Base-by-base conservation (phyloP, 495 filamentous ascomycete species). In the Penicillium riverlandense region DNA sequence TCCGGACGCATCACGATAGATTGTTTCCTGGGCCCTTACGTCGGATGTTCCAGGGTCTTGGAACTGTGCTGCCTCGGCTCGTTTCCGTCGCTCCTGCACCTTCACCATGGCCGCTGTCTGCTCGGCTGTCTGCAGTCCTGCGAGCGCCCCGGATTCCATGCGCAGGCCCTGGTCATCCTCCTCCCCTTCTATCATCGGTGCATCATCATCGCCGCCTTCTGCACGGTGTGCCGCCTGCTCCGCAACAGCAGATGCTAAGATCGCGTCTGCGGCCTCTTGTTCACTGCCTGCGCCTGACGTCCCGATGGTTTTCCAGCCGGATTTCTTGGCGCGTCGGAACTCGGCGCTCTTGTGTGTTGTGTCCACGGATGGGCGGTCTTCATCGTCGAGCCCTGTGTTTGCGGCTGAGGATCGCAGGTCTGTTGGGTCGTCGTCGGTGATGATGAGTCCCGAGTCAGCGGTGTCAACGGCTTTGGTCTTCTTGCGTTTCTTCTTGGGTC, bases 1-100 rank as follows among this genome's bases (percentile, higher is more conserved):
- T 3, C 92, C 92, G 3, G 83, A 89, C 9, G 92, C 92, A 70
- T 98, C 92, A 39, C 92, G 83, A 57, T 96, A 92, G 35, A 96
- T 86, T 0, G 91, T 90, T 63, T 97, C 89, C 48, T 78, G 76
- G 7, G 72, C 70, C 22, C 67, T 43, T 50, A 57, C 67, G 6
- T 53, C 51, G 11, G 54, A 52, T 35, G 69, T 58, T 32, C 61
- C 39, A 10, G 64, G 61, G 16, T 69, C 69, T 10, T 71, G 66
- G 44, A 59, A 66, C 16, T 46, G 44, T 12, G 64, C 66, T 40
- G 67, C 70, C 43, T 75, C 69, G 22, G 57, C 57, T 44, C 68
- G 65, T 35, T 61, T 57, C 39, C 53, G 58, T 49, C 66, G 73
- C 38, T 94, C 72, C 46, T 90, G 85, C 0, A 81, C 85, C 4